Evolutionary conservation across 2,329 filamentous ascomycete genomes (phyloP), one percentile per base, ranked within the genome.

Genomic region (Amphichorda felina): DNA sequence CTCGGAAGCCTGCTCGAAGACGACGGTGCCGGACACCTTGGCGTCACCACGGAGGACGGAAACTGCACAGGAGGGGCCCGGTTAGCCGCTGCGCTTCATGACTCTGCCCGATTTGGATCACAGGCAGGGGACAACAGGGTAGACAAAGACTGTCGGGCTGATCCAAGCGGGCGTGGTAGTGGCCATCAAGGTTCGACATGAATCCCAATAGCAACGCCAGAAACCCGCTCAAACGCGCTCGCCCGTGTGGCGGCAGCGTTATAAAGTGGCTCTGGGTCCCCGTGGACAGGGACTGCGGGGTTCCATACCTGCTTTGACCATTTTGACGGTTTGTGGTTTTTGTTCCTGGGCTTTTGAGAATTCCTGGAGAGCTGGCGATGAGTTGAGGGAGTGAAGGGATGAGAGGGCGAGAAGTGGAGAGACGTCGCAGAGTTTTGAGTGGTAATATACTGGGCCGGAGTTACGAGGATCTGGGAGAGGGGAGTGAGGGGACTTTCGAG

Each of bases 31-130:
- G 59, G 77, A 70, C 74, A 98, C 70, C 72, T 88, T 94, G 64
- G 87, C 86, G 77, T 96, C 91, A 76, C 91, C 91, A 66, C 91
- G 89, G 72, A 98, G 69, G 63, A 94, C 86, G 68, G 83, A 84
- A 70, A 96, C 91, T 96, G 56, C 41, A 53, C 30, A 31, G 29
- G 27, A 34, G 26, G 16, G 14, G 18, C 19, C 37, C 13, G 22
- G 25, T 37, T 30, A 30, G 27, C 24, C 39, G 14, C 24, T 34
- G 31, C 17, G 22, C 6, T 24, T 6, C 21, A 24, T 13, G 27
- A 13, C 13, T 6, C 27, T 29, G 21, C 31, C 21, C 21, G 21
- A 24, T 24, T 10, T 24, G 16, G 31, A 15, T 24, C 6, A 24
- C 21, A 24, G 21, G 10, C 24, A 29, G 27, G 6, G 27, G 27